Evolutionary conservation across 2,329 filamentous ascomycete genomes (phyloP).

Genomic region (Xylariaceae sp.): DNA sequence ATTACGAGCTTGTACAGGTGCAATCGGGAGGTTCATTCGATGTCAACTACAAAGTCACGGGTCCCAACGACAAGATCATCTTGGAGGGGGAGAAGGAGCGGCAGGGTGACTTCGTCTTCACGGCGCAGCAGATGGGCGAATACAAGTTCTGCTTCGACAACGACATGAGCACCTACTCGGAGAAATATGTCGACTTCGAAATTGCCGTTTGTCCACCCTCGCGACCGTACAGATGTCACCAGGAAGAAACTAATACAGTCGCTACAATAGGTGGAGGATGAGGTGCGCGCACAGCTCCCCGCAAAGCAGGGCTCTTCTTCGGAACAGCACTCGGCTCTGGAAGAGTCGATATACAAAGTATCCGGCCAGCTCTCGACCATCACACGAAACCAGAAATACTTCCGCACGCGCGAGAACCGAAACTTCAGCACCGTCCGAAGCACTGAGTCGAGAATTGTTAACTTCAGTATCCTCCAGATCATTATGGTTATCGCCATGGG

Average conservation of each 20-base stretch:
- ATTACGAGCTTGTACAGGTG: conserved; percentile 54
- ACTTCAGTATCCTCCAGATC: conserved; percentile 92
- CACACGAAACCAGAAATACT: conserved; percentile 97
- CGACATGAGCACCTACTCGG: conserved; percentile 94
- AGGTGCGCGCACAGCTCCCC: conserved; percentile 27
- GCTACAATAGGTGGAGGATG: conserved; percentile 26
- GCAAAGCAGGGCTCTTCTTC: conserved; percentile 51
- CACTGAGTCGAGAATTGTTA: conserved; percentile 93
- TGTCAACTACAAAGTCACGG: conserved; percentile 85
- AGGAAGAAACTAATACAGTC: conserved; percentile 13
- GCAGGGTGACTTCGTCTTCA: conserved; percentile 97
- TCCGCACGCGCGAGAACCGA: conserved; percentile 95
- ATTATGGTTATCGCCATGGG: conserved; percentile 93
- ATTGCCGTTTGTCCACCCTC: conserved; percentile 66
- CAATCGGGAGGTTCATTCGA: conserved; percentile 99
- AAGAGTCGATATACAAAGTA: conserved; percentile 94
- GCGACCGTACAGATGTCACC: neutral
- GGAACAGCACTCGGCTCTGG: conserved; percentile 83
- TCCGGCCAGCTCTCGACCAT: conserved; percentile 91
- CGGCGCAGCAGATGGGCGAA: conserved; percentile 79
- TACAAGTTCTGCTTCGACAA: conserved; percentile 99
- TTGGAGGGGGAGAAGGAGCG: conserved; percentile 85
- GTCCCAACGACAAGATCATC: conserved; percentile 75
- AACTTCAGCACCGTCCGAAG: conserved; percentile 98
- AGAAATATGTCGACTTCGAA: conserved; percentile 98